Evolutionary conservation across 495 filamentous ascomycete genomes (phyloP), one percentile per base, ranked within the genome.

Genomic region (Penicillium riverlandense): DNA sequence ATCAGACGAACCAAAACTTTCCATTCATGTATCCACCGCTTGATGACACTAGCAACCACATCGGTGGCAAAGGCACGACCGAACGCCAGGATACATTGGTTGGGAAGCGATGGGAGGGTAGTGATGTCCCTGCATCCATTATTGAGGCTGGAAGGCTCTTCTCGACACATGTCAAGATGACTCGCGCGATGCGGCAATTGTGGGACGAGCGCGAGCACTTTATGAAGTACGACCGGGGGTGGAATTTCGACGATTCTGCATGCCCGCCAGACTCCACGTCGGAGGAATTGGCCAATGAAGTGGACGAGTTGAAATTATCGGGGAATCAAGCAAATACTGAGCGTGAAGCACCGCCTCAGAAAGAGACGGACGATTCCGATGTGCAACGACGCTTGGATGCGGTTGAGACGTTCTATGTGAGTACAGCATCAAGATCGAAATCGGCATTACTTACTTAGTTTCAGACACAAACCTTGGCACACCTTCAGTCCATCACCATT

Each of bases 1-100:
- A 97, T 59, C 92, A 98, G 62, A 98, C 92, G 0, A 98, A 98
- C 58, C 92, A 98, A 50, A 90, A 95, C 53, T 98, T 98, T 51
- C 92, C 92, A 0, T 96, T 98, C 53, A 80, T 98, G 68, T 98
- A 97, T 54, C 94, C 92, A 2, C 90, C 92, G 2, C 65, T 94
- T 11, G 88, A 94, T 67, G 80, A 79, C 47, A 77, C 78, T 7
- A 91, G 82, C 62, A 92, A 90, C 54, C 82, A 79, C 42, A 79
- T 90, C 36, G 90, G 91, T 42, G 92, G 90, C 6, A 96, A 94
- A 58, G 88, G 86, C 29, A 78, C 66, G 11, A 86, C 85, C 1
- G 82, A 82, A 29, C 62, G 84, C 33, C 88, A 94, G 60, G 86
- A 89, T 53, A 54, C 75, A 8, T 62, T 94, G 28, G 85, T 89